A percentile compares a stretch with the other conserved stretches of the same genome.
Evolutionary conservation across 345 rosid genomes (phyloP).

Genomic region (Aquilaria malaccensis): DNA sequence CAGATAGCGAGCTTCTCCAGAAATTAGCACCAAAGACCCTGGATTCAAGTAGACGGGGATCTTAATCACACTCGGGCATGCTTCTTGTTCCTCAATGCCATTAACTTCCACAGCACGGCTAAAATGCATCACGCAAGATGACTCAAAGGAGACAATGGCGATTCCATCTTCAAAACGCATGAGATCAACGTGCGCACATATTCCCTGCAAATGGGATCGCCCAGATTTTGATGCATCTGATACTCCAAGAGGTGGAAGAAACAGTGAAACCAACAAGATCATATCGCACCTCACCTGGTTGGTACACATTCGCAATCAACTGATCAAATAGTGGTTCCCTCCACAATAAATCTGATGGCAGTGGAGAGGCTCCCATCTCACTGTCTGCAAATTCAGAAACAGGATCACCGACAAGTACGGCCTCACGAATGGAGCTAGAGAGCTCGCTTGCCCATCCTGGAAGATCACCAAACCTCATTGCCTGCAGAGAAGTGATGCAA

Average conservation of each 20-base stretch:
- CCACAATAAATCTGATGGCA: conserved; percentile 55
- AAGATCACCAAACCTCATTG: conserved; percentile 90
- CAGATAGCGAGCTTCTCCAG: conserved; percentile 67
- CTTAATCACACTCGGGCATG: conserved; percentile 9
- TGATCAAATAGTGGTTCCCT: conserved; percentile 86
- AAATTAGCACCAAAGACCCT: conserved; percentile 81
- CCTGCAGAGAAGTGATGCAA: conserved; percentile 28
- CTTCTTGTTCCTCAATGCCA: conserved; percentile 11
- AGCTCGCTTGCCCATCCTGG: conserved; percentile 69
- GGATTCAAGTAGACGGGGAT: conserved; percentile 56
- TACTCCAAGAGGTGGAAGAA: neutral
- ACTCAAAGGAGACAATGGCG: conserved; percentile 74
- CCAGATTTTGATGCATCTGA: neutral
- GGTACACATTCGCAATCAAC: conserved; percentile 68
- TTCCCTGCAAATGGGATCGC: conserved; percentile 44
- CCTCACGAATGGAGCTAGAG: conserved; percentile 42
- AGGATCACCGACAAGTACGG: conserved; percentile 26
- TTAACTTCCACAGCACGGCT: conserved; percentile 21
- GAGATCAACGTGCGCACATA: conserved; percentile 87
- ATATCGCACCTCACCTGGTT: conserved; percentile 74
- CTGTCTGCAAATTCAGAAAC: conserved; percentile 16
- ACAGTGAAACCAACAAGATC: conserved; percentile 1
- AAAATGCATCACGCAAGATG: conserved; percentile 85
- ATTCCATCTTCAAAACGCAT: conserved; percentile 92
- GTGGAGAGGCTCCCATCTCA: conserved; percentile 11